Base-by-base conservation (phyloP, 108 stramenopile genomes). In the Conticribra weissflogii region DNA sequence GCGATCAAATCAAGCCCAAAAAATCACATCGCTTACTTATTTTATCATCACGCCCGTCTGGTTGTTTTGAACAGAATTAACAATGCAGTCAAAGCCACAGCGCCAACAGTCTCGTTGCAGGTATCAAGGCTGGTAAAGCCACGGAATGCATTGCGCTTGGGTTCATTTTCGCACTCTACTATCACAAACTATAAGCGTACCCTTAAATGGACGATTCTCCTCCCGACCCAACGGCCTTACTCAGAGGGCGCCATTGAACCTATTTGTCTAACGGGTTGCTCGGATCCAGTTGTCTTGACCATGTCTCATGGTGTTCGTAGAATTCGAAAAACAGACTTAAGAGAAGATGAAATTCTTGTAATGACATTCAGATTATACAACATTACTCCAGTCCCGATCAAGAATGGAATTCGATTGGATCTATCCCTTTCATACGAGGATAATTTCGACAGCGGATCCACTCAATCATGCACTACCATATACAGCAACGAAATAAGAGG, bases 401-500 rank as follows among this genome's bases (percentile, higher is more conserved):
- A 49, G 56, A 85, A 72, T 36, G 80, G 80, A 51, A 55, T 81
- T 19, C 55, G 70, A 48, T 72, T 82, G 31, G 75, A 83, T 44
- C 49, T 84, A 54, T 72, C 59, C 21, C 51, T 48, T 56, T 60
- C 56, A 32, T 50, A 68, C 12, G 72, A 69, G 2, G 23, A 32
- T 18, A 33, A 30, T 52, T 17, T 71, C 34, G 66, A 67, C 25
- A 60, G 72, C 54, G 60, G 66, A 44, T 68, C 78, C n/a, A 33
- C 63, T 12, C 59, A 49, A n/a, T 78, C 78, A 3, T 57, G 86
- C 24, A 51, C 69, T 15, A 57, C 79, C 4, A 47, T 79, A 14
- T 89, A 84, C 74, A 79, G 79, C 33, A 53, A 72, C 9, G 85
- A 82, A 76, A 71, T 93, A 25, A 68, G 72, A 36, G 77, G 85